Evolutionary conservation across 1,139 yeast species (phyloP).

Genomic region (Magnusiomyces tetraspermus): DNA sequence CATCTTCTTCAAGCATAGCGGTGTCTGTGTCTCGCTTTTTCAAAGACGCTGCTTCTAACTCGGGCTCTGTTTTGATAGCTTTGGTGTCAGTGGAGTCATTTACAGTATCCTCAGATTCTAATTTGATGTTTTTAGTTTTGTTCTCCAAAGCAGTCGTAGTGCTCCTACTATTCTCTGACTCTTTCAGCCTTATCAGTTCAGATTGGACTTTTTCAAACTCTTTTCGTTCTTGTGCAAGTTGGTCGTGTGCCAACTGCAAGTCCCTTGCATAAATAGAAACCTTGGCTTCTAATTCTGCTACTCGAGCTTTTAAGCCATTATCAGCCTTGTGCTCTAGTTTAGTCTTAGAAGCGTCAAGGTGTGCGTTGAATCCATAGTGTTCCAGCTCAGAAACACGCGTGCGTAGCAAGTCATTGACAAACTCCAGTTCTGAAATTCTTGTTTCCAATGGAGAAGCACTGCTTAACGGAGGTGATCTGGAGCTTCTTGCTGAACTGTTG

Average conservation of each 20-base stretch:
- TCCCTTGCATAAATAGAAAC: not conserved
- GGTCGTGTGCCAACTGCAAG: not conserved
- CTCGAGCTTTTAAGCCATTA: constrained; percentile 14
- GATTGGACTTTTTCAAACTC: not conserved
- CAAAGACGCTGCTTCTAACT: not conserved
- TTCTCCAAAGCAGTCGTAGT: not conserved
- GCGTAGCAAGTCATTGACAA: constrained; percentile 78
- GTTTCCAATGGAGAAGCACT: constrained; percentile 16
- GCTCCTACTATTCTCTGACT: not conserved
- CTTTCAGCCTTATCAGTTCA: not conserved
- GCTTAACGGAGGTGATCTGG: not conserved
- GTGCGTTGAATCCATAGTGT: constrained; percentile 43
- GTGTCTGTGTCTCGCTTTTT: not conserved
- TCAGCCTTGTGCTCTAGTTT: constrained; percentile 19
- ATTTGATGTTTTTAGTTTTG: not conserved
- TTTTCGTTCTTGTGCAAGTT: not conserved
- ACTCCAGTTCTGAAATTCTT: constrained; percentile 61
- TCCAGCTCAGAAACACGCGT: constrained; percentile 78
- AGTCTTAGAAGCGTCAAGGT: constrained; percentile 36
- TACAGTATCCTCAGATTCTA: not conserved
- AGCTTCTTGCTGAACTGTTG: not conserved
- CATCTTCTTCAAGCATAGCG: not conserved
- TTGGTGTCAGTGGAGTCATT: not conserved
- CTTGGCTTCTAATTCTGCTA: constrained; percentile 10
- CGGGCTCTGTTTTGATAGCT: not conserved